Conservation (phyloP, 1,284 basidiomycete genomes). For the Sphaerobolus stellatus region DNA sequence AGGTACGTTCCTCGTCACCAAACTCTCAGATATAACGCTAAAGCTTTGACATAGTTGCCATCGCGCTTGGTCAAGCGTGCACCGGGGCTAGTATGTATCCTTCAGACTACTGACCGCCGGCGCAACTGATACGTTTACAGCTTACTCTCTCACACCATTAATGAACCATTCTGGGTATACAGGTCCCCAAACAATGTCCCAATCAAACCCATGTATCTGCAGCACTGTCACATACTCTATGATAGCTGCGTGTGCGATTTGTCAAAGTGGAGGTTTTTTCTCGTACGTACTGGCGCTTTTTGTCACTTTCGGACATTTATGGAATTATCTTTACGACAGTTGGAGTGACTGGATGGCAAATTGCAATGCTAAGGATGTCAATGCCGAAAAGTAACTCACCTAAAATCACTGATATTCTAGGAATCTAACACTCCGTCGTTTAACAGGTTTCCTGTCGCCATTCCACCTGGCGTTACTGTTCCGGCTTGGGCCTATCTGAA, state of each 20-base stretch:
- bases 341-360: neutral
- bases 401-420: too few species aligned
- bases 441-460: neutral
- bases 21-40: too few species aligned
- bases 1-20: too few species aligned
- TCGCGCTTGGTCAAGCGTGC: too few species aligned
- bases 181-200: neutral
- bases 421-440: too few species aligned
- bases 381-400: too few species aligned
- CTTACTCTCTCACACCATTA: neutral
- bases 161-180: neutral
- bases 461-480: neutral
- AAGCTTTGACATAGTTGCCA: too few species aligned
- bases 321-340: neutral
- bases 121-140: too few species aligned
- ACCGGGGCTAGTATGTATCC: too few species aligned
- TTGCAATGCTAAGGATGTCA: neutral
- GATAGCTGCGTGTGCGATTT: neutral
- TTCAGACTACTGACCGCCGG: too few species aligned
- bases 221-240: neutral
- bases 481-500: neutral
- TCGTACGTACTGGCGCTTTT: neutral
- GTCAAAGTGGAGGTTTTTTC: neutral
- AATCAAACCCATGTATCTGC: neutral
- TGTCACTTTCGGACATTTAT: neutral